Evolutionary conservation across 148 eudicot species (phyloP).

Genomic region (Fallopia convolvulus): DNA sequence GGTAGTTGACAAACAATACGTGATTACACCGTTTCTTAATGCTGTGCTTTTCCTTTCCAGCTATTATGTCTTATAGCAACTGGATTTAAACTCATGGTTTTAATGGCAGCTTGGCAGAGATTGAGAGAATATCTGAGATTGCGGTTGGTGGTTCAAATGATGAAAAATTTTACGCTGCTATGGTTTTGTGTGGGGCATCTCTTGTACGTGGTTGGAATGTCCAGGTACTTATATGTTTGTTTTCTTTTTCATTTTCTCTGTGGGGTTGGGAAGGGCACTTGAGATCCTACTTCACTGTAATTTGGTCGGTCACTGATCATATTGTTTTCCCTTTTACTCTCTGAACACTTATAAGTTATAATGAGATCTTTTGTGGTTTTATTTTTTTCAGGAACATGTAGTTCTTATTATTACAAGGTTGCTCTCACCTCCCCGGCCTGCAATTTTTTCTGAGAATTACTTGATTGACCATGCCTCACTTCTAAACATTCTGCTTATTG

Average conservation of each 20-base stretch:
- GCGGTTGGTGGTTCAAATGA: constrained; percentile 75
- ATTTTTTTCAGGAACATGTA: constrained; percentile 59
- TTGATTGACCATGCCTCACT: constrained; percentile 62
- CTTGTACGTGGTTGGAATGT: constrained; percentile 94
- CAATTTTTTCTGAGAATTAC: constrained; percentile 69
- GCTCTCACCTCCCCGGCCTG: constrained; percentile 73
- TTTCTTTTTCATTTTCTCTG: background rate
- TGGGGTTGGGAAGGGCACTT: background rate
- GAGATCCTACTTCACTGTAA: background rate
- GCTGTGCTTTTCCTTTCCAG: background rate
- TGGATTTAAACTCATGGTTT: constrained; percentile 26
- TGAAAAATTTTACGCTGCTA: constrained; percentile 72
- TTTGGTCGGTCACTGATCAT: background rate
- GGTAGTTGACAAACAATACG: background rate
- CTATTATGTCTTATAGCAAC: constrained; percentile 17
- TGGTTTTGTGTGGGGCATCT: constrained; percentile 85
- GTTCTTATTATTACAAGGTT: constrained; percentile 56
- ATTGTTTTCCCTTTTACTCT: background rate
- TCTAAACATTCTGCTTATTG: constrained; percentile 74
- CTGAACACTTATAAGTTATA: background rate
- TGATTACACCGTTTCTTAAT: background rate
- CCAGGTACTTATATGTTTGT: constrained; percentile 43
- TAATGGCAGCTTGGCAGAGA: constrained; percentile 82
- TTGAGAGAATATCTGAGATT: constrained; percentile 78
- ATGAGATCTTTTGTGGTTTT: background rate